A percentile compares a stretch with the other conserved stretches of the same genome.
Conservation (phyloP, 192 early-diverging fungal genomes). For the Coemansia sp. region DNA sequence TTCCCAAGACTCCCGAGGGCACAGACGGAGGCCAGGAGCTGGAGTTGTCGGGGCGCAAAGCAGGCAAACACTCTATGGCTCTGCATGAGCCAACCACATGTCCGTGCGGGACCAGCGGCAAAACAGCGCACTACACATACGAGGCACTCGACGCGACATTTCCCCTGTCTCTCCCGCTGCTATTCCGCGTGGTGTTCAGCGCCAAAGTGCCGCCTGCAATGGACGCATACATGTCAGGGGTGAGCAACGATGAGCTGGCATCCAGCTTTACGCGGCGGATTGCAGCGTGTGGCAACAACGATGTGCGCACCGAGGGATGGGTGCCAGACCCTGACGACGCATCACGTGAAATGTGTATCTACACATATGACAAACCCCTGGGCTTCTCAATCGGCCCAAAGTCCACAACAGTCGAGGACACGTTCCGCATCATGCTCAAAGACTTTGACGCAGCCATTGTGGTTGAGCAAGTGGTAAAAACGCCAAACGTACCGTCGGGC, state of each 20-base stretch:
- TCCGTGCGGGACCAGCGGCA: conserved; percentile 26
- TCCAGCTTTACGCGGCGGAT: conserved; percentile 43
- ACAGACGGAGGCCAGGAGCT: conserved; percentile 17
- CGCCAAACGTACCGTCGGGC: conserved; percentile 55
- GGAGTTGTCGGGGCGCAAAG: not conserved
- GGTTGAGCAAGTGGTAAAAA: conserved; percentile 45
- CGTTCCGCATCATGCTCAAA: conserved; percentile 24
- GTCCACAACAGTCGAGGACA: conserved; percentile 44
- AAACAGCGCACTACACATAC: conserved; percentile 31
- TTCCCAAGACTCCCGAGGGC: conserved; percentile 38
- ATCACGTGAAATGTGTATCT: conserved; percentile 35
- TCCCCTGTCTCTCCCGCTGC: conserved; percentile 45
- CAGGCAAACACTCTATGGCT: not conserved
- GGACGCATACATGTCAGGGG: conserved; percentile 26
- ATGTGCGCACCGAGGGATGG: conserved; percentile 50
- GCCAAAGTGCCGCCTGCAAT: conserved; percentile 22
- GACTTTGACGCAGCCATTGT: conserved; percentile 41
- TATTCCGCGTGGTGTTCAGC: conserved; percentile 52
- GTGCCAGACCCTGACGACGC: conserved; percentile 37
- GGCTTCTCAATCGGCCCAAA: conserved; percentile 56
- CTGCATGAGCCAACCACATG: conserved; percentile 48
- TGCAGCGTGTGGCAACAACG: conserved; percentile 30
- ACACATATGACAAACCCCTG: conserved; percentile 51
- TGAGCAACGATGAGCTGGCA: conserved; percentile 22
- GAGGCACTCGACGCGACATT: conserved; percentile 50